Conservation (phyloP, 2,329 filamentous ascomycete species). For the Fusarium marasasianum region DNA sequence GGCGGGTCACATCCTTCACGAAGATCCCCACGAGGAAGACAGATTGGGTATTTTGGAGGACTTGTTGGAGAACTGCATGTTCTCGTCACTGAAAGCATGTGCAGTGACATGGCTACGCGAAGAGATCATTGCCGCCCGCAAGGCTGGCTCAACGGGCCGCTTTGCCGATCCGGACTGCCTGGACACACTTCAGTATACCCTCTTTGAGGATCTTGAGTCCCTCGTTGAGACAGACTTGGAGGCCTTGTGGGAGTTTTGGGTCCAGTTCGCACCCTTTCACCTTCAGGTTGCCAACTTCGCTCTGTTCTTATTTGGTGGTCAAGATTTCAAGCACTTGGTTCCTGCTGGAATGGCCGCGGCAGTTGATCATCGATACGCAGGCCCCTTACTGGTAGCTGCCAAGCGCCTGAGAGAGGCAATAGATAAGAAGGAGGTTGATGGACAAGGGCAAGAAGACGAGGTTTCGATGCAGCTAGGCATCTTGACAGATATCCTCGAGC, state of each 20-base stretch:
- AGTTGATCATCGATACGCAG: constrained; percentile 67
- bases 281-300: constrained; percentile 70
- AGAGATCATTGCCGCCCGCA: constrained; percentile 62
- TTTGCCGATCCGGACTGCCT: constrained; percentile 66
- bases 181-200: constrained; percentile 67
- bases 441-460: constrained; percentile 42
- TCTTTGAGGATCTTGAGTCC: constrained; percentile 66
- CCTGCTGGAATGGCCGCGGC: constrained; percentile 66
- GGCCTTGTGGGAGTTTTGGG: constrained; percentile 62
- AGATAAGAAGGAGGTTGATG: constrained; percentile 47
- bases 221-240: constrained; percentile 54
- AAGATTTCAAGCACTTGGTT: constrained; percentile 57
- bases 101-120: constrained; percentile 72
- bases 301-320: constrained; percentile 62
- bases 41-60: constrained; percentile 71
- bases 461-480: constrained; percentile 53
- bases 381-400: constrained; percentile 60
- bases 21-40: constrained; percentile 67
- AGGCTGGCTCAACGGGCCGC: constrained; percentile 44
- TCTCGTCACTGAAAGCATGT: constrained; percentile 68
- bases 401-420: constrained; percentile 47
- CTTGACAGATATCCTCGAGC: constrained; percentile 54
- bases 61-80: constrained; percentile 72
- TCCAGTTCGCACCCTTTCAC: constrained; percentile 62
- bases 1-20: constrained; percentile 64